Percentiles rank a stretch among this genome's conserved stretches.
Evolutionary conservation across 2,329 filamentous ascomycete genomes (phyloP).

Genomic region (Penicillium hesseltinei): DNA sequence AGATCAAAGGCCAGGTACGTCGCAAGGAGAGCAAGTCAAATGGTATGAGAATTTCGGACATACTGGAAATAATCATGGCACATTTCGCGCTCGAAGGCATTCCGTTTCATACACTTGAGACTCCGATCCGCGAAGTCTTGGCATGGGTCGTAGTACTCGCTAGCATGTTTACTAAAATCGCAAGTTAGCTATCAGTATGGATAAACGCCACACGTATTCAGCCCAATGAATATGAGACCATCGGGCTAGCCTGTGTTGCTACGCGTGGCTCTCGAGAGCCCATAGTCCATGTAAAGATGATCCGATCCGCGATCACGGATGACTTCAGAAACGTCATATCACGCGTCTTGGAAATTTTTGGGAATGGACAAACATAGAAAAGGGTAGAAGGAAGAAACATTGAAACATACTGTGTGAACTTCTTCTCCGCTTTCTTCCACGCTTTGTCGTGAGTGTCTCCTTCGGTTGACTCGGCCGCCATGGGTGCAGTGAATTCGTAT

Average conservation of each 20-base stretch:
- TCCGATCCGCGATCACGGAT: background rate
- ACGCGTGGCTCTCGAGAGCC: background rate
- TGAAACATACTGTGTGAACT: slow-evolving; percentile 60
- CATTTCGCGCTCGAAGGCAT: slow-evolving; percentile 82
- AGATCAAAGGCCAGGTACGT: background rate
- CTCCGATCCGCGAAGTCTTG: slow-evolving; percentile 86
- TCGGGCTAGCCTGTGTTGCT: background rate
- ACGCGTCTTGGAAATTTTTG: background rate
- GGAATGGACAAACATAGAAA: background rate
- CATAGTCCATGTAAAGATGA: background rate
- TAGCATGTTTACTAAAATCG: slow-evolving; percentile 70
- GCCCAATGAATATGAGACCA: background rate
- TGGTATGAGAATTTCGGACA: slow-evolving; percentile 33
- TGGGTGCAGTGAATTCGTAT: slow-evolving; percentile 5
- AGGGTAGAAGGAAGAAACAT: background rate
- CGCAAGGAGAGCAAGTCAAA: slow-evolving; percentile 4
- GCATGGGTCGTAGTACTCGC: slow-evolving; percentile 92
- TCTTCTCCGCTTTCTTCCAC: slow-evolving; percentile 56
- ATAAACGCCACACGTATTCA: background rate
- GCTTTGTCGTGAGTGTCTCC: slow-evolving; percentile 46
- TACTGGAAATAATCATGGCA: slow-evolving; percentile 95
- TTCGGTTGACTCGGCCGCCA: slow-evolving; percentile 22
- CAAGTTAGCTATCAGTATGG: background rate
- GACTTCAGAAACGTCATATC: background rate
- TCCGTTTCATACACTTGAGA: slow-evolving; percentile 83